These are phyloP conservation scores for Phytophthora colocasiae DNA, from an alignment of 352 stramenopile species.

Conservation along the genomic window DNA sequence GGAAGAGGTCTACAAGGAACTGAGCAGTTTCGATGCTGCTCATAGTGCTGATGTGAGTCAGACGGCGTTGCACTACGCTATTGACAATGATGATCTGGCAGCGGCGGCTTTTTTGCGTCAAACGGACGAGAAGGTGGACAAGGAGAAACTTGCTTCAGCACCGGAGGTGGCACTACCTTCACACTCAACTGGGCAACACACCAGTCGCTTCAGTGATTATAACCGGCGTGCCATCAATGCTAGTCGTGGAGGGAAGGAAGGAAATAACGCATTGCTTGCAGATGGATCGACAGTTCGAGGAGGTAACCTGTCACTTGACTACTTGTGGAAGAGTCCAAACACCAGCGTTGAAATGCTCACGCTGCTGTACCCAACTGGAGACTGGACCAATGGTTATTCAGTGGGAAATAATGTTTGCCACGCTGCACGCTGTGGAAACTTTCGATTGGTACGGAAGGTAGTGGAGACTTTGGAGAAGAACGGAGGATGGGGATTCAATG, in stretches of 20 bases:
- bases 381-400: slow-evolving; percentile 49
- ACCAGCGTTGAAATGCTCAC: slow-evolving; percentile 73
- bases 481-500: slow-evolving; percentile 51
- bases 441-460: slow-evolving; percentile 51
- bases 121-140: slow-evolving; percentile 54
- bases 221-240: slow-evolving; percentile 84
- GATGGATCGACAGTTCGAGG: slow-evolving; percentile 35
- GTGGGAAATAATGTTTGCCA: slow-evolving; percentile 44
- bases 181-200: slow-evolving; percentile 80
- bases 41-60: slow-evolving; percentile 54
- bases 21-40: slow-evolving; percentile 58
- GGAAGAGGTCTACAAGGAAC: slow-evolving; percentile 46
- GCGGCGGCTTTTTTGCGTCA: slow-evolving; percentile 55
- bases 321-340: slow-evolving; percentile 51
- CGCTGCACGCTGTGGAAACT: slow-evolving; percentile 52
- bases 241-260: slow-evolving; percentile 80
- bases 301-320: slow-evolving; percentile 19
- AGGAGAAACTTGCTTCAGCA: slow-evolving; percentile 43
- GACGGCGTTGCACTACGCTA: slow-evolving; percentile 68
- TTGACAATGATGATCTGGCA: slow-evolving; percentile 65
- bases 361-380: slow-evolving; percentile 67
- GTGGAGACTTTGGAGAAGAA: slow-evolving; percentile 60
- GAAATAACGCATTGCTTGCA: slow-evolving; percentile 74
- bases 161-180: slow-evolving; percentile 69
- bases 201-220: slow-evolving; percentile 83